A percentile compares a stretch with the other conserved stretches of the same genome.
Conservation (phyloP, 2,329 filamentous ascomycete genomes). For the Ambrosiella cleistominuta region DNA sequence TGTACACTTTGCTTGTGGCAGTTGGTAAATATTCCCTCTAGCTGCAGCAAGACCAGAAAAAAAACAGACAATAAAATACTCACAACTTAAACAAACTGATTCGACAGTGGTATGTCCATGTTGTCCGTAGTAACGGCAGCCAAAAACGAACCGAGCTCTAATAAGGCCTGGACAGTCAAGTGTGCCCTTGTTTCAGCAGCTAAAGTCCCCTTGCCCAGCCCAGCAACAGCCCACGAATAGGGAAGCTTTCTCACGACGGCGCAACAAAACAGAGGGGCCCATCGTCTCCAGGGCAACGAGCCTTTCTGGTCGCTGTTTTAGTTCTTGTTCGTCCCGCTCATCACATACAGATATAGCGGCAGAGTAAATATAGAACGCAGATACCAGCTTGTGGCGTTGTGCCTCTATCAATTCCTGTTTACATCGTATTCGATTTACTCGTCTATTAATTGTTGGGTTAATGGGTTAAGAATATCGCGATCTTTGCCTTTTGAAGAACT, state of each 20-base stretch:
- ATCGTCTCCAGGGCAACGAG: conserved; percentile 7
- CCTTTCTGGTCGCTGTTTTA: background rate
- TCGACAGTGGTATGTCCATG: background rate
- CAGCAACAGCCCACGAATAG: conserved; percentile 3
- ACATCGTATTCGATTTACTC: background rate
- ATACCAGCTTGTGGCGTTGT: background rate
- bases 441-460: background rate
- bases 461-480: background rate
- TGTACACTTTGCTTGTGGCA: background rate
- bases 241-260: conserved; percentile 1
- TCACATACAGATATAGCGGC: background rate
- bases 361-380: background rate
- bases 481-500: background rate
- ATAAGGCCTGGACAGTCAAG: background rate
- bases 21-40: background rate
- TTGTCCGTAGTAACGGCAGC: conserved; percentile 10
- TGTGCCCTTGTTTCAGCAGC: conserved; percentile 12
- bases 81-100: background rate
- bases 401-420: background rate
- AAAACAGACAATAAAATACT: background rate
- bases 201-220: conserved; percentile 4
- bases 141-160: conserved; percentile 10
- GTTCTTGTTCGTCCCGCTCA: background rate
- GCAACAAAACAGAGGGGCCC: conserved; percentile 8
- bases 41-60: background rate